Conservation (phyloP, 805 yeast species). For the Nakazawaea sp. region DNA sequence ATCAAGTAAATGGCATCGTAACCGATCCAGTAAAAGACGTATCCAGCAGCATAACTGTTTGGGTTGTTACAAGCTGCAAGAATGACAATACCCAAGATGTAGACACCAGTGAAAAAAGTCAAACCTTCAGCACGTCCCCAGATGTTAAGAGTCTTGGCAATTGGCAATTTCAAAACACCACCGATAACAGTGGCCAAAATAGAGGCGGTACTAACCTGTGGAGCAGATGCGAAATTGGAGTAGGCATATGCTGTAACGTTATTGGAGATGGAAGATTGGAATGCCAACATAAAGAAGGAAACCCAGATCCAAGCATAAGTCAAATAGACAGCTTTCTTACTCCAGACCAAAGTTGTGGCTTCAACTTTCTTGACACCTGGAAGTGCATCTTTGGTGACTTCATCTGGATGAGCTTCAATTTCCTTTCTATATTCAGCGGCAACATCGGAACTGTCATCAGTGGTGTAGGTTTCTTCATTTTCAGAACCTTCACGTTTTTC, state of each 20-base stretch:
- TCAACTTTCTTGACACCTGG: slow-evolving; percentile 24
- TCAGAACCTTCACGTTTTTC: neutral
- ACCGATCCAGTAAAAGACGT: slow-evolving; percentile 24
- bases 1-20: slow-evolving; percentile 20
- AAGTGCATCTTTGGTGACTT: slow-evolving; percentile 17
- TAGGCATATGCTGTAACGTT: slow-evolving; percentile 19
- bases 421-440: neutral
- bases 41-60: slow-evolving; percentile 21
- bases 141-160: slow-evolving; percentile 20
- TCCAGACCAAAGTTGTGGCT: slow-evolving; percentile 26
- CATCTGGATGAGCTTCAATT: slow-evolving; percentile 10
- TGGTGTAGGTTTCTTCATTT: neutral
- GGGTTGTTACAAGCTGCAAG: slow-evolving; percentile 22
- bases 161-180: slow-evolving; percentile 24
- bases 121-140: slow-evolving; percentile 26
- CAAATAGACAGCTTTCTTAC: slow-evolving; percentile 17
- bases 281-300: slow-evolving; percentile 25
- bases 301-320: slow-evolving; percentile 28
- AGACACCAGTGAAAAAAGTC: slow-evolving; percentile 16
- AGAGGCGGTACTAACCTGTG: slow-evolving; percentile 21
- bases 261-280: slow-evolving; percentile 20
- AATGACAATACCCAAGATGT: slow-evolving; percentile 20
- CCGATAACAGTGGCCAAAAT: slow-evolving; percentile 24
- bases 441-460: neutral
- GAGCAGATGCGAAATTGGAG: slow-evolving; percentile 20